Evolutionary conservation across 768 basidiomycete genomes (phyloP).

Genomic region (Paxillus involutus): DNA sequence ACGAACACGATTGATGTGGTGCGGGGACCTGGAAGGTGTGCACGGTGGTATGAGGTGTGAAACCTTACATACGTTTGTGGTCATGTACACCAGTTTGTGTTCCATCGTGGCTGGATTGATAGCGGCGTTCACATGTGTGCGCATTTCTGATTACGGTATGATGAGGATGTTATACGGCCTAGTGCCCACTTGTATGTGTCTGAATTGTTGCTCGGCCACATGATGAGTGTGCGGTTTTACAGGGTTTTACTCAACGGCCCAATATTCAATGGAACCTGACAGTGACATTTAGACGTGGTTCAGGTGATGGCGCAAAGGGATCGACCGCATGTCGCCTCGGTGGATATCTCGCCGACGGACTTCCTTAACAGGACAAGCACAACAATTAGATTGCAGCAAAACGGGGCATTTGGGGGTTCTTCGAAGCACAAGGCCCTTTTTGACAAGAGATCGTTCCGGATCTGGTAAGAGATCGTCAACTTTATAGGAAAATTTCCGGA

Average conservation of each 20-base stretch:
- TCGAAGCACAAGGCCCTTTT: conserved; percentile 19
- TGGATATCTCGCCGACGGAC: conserved; percentile 27
- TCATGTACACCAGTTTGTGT: conserved; percentile 24
- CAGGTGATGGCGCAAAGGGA: conserved; percentile 18
- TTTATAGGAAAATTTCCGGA: conserved; percentile 1
- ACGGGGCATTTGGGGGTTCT: conserved; percentile 13
- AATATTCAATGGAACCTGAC: conserved; percentile 15
- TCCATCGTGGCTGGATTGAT: conserved; percentile 18
- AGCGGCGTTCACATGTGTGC: conserved; percentile 34
- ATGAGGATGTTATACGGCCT: conserved; percentile 29
- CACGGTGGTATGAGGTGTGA: conserved; percentile 33
- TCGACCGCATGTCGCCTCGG: conserved; percentile 21
- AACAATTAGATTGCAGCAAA: conserved; percentile 29
- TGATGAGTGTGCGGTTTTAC: conserved; percentile 13
- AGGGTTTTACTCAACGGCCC: conserved; percentile 11
- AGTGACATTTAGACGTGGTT: conserved; percentile 24
- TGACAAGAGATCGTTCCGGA: conserved; percentile 15
- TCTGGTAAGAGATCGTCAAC: conserved; percentile 30
- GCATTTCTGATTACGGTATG: conserved; percentile 33
- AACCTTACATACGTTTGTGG: conserved; percentile 29
- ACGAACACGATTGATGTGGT: conserved; percentile 28
- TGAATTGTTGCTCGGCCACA: conserved; percentile 18
- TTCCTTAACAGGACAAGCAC: conserved; percentile 21
- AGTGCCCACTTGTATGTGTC: conserved; percentile 6
- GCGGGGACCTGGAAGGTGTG: conserved; percentile 33